Evolutionary conservation across 352 stramenopile species (phyloP).

Genomic region (Aphanomyces cochlioides): DNA sequence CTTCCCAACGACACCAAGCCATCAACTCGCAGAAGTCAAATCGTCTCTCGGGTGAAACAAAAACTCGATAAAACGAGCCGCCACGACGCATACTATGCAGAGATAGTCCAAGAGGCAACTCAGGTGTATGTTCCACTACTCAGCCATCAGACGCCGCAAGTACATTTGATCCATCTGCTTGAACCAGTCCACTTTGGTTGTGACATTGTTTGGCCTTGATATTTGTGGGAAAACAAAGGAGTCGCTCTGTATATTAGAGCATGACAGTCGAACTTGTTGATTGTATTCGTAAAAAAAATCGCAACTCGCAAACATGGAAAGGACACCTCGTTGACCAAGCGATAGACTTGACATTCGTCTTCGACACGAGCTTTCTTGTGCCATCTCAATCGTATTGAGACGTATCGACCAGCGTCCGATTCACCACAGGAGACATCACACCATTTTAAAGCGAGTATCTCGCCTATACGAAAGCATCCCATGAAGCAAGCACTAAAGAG

Average conservation of each 20-base stretch:
- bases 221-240: conserved; percentile 2
- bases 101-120: background rate
- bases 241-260: background rate
- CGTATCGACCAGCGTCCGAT: background rate
- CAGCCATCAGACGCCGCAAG: background rate
- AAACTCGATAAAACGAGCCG: conserved; percentile 4
- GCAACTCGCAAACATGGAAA: background rate
- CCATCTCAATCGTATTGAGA: background rate
- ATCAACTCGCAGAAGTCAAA: background rate
- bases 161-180: background rate
- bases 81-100: conserved; percentile 18
- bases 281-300: background rate
- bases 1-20: conserved; percentile 12
- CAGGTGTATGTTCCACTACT: no score
- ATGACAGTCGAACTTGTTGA: background rate
- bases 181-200: background rate
- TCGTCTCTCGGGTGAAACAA: background rate
- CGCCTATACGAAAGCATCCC: conserved; percentile 6
- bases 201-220: background rate
- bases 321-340: background rate
- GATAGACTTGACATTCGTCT: conserved; percentile 7
- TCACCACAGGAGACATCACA: background rate
- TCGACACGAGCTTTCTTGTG: background rate
- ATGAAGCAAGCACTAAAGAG: background rate
- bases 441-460: background rate